These are phyloP conservation scores for Rhizoclosmatium sp. DNA, from an alignment of 192 early-diverging fungal species.

Conservation along the genomic window DNA sequence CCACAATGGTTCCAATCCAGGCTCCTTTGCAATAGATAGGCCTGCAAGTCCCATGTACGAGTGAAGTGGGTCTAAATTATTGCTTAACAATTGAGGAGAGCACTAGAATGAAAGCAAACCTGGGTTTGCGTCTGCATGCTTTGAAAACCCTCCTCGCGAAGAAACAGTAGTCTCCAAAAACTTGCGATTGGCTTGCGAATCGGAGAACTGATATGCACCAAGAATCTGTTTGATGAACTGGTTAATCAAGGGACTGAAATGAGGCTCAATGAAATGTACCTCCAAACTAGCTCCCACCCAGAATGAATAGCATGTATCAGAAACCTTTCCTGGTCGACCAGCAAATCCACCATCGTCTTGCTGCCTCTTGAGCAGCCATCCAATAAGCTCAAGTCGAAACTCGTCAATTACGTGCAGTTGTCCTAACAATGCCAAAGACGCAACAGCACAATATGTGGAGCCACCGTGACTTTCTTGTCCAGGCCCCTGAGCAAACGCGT, in stretches of 20 bases:
- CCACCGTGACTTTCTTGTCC: conserved; percentile 91
- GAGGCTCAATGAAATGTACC: conserved; percentile 45
- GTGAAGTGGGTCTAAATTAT: conserved; percentile 76
- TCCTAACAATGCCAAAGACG: conserved; percentile 79
- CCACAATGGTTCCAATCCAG: conserved; percentile 56
- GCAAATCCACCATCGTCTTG: conserved; percentile 78
- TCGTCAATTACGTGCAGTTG: conserved; percentile 45
- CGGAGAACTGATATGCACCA: conserved; percentile 64
- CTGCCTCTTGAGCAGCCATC: conserved; percentile 86
- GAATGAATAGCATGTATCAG: conserved; percentile 97
- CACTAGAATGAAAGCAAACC: conserved; percentile 44
- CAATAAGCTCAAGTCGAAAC: conserved; percentile 52
- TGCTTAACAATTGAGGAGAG: background rate
- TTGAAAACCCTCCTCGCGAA: conserved; percentile 71
- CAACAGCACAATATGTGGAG: conserved; percentile 87
- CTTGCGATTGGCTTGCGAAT: conserved; percentile 57
- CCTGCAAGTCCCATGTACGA: conserved; percentile 84
- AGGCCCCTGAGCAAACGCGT: conserved; percentile 80
- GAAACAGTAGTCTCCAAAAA: conserved; percentile 72
- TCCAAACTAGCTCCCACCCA: conserved; percentile 90
- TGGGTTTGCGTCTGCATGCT: conserved; percentile 60
- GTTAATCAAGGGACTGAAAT: background rate
- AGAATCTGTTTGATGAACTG: conserved; percentile 56
- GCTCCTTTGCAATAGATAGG: conserved; percentile 41
- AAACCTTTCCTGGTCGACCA: conserved; percentile 84